Percentiles rank a stretch among this genome's conserved stretches.
Conservation (phyloP, 2,329 filamentous ascomycete genomes). For the Alternaria brassicae region DNA sequence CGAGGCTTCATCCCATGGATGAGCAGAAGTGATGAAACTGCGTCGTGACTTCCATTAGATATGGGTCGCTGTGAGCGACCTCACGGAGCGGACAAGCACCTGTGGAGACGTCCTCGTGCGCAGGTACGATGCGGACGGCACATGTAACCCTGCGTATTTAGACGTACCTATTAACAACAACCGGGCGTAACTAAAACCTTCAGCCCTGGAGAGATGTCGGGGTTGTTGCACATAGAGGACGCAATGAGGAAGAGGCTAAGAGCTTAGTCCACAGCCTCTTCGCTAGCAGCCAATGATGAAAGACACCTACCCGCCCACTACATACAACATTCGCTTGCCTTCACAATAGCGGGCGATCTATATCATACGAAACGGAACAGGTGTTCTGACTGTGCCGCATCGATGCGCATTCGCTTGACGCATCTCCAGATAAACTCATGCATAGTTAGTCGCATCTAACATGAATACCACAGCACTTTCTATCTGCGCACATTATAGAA, state of each 20-base stretch:
- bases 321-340: background rate
- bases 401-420: background rate
- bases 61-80: background rate
- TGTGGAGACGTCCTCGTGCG: background rate
- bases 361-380: background rate
- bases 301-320: background rate
- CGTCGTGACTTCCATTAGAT: background rate
- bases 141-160: background rate
- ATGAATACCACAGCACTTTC: no score
- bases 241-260: background rate
- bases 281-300: background rate
- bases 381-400: background rate
- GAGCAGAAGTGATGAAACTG: background rate
- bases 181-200: background rate
- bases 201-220: no score
- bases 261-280: background rate
- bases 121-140: background rate
- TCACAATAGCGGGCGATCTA: background rate
- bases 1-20: background rate
- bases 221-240: background rate
- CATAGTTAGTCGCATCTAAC: background rate
- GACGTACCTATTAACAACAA: background rate
- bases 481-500: background rate
- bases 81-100: background rate
- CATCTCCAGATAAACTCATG: background rate